Evolutionary conservation across 2,329 filamentous ascomycete genomes (phyloP), one percentile per base, ranked within the genome.

Genomic region (Apiospora aurea): DNA sequence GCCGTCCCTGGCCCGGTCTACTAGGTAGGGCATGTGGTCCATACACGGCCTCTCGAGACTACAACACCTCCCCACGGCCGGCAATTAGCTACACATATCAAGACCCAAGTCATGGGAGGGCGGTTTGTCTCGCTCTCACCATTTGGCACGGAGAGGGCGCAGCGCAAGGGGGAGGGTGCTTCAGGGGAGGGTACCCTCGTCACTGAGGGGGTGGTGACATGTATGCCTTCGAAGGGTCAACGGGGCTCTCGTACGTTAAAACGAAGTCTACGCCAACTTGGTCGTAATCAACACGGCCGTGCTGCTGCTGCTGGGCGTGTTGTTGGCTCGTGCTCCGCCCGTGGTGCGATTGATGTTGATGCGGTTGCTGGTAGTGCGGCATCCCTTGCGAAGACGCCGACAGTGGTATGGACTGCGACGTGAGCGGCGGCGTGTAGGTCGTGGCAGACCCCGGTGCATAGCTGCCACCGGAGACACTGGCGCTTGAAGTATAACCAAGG

Each of bases 41-140:
- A 97, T 97, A 86, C 96, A 98, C 70, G 95, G 94, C 80, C 92
- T 93, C 86, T 98, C 95, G 82, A 97, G 93, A 80, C 88, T 93
- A 92, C 87, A 88, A 77, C 76, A 77, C 76, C 78, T 51, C 46
- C 79, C 75, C 78, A 81, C 80, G 78, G 77, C 78, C 5, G 80
- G 81, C 80, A 79, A 85, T 86, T 83, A 89, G 82, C 74, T 81
- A 79, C 79, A 78, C 75, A 78, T 74, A 79, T 47, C 57, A 64
- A 41, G 18, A 64, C 57, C 57, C 29, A 41, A 64, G 57, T n/a
- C 41, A 26, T 67, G 72, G 69, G 71, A 73, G 71, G 71, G 29
- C 34, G 72, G 3, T 68, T 38, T 73, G 72, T 73, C 75, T 76
- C 74, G 73, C 57, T 64, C 57, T 64, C 57, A 64, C 57, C 57